Evolutionary conservation across 306 rosid species (phyloP).

Genomic region (Trifolium pratense): DNA sequence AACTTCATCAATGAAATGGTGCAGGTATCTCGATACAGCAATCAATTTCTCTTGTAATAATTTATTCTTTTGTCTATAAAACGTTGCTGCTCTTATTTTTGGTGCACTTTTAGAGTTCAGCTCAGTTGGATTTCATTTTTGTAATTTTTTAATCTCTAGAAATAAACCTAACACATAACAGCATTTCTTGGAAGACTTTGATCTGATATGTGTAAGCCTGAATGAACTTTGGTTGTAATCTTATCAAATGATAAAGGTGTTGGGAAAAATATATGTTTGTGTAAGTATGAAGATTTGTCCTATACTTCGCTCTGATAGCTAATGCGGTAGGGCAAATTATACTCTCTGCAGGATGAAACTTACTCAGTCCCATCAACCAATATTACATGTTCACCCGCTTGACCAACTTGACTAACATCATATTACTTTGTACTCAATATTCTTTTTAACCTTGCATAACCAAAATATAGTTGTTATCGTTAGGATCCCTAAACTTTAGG

Average conservation of each 20-base stretch:
- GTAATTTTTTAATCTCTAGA: background rate
- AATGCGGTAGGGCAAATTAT: constrained; percentile 9
- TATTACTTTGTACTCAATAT: constrained; percentile 18
- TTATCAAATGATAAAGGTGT: constrained; percentile 16
- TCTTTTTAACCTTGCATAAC: constrained; percentile 1
- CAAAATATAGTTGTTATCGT: constrained; percentile 11
- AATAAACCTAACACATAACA: constrained; percentile 1
- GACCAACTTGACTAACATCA: constrained; percentile 6
- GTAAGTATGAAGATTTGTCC: background rate
- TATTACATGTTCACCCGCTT: background rate
- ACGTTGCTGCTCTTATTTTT: background rate
- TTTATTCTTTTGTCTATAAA: constrained; percentile 26
- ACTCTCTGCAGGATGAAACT: constrained; percentile 9
- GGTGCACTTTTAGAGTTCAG: constrained; percentile 20
- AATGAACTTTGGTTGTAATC: constrained; percentile 11
- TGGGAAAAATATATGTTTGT: background rate
- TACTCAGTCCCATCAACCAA: background rate
- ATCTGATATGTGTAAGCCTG: constrained; percentile 24
- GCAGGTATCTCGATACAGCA: constrained; percentile 65
- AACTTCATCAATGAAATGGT: constrained; percentile 98
- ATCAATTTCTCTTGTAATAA: constrained; percentile 20
- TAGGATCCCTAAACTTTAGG: constrained; percentile 26
- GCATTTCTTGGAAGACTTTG: constrained; percentile 23
- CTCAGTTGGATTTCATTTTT: constrained; percentile 31
- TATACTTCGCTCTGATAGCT: background rate